Conservation (phyloP, 805 yeast species). For the Kazachstania viticola region DNA sequence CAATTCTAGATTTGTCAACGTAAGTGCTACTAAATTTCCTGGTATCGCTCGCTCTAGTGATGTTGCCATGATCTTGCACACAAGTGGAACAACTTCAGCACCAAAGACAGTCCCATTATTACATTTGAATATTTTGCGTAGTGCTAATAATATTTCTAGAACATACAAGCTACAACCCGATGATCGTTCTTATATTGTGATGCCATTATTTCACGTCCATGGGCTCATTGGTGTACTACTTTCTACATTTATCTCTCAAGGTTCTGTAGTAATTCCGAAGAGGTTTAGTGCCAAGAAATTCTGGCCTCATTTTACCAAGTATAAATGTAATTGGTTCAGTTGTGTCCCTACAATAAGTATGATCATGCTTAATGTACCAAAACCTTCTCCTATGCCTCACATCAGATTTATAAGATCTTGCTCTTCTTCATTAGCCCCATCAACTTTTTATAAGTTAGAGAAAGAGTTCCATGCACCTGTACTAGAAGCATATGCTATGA, state of each 20-base stretch:
- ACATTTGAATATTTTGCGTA: constrained; percentile 49
- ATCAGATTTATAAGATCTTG: constrained; percentile 63
- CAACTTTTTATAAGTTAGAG: constrained; percentile 49
- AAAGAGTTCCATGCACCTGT: constrained; percentile 52
- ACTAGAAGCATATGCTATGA: constrained; percentile 70
- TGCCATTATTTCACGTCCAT: constrained; percentile 74
- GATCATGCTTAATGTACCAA: constrained; percentile 42
- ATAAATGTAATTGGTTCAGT: constrained; percentile 57
- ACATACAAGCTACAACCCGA: constrained; percentile 40
- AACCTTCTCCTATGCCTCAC: constrained; percentile 40
- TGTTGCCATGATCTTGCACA: constrained; percentile 55
- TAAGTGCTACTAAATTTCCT: constrained; percentile 23
- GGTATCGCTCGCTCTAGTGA: constrained; percentile 38
- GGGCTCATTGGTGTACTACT: constrained; percentile 58
- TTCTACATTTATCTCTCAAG: constrained; percentile 49
- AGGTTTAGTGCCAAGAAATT: constrained; percentile 49
- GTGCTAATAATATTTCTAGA: constrained; percentile 45
- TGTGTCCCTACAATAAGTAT: constrained; percentile 72
- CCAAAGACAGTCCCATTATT: constrained; percentile 69
- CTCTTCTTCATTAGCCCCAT: constrained; percentile 59
- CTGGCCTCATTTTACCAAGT: constrained; percentile 44
- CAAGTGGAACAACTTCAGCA: constrained; percentile 67
- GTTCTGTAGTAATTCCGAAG: constrained; percentile 50
- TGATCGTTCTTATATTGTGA: constrained; percentile 53
- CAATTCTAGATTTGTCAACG: constrained; percentile 25